Evolutionary conservation across 768 basidiomycete genomes (phyloP).

Genomic region (Cystobasidium tubakii): DNA sequence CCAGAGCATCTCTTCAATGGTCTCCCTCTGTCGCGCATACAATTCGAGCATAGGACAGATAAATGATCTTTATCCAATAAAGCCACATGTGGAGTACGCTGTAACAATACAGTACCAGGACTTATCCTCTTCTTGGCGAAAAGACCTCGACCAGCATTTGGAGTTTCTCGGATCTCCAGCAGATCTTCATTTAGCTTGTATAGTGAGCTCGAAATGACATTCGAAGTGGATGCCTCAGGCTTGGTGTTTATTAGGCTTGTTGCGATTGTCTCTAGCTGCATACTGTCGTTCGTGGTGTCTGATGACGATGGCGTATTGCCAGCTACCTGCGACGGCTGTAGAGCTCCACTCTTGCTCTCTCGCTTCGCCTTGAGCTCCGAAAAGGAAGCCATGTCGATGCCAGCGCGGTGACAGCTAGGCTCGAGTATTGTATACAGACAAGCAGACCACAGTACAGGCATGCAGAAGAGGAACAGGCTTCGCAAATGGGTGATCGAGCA

Average conservation of each 20-base stretch:
- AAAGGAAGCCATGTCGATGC: background rate
- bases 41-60: slow-evolving; percentile 14
- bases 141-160: slow-evolving; percentile 18
- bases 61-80: slow-evolving; percentile 36
- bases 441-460: no score
- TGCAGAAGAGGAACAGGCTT: background rate
- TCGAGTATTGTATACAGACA: no score
- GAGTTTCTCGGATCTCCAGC: slow-evolving; percentile 21
- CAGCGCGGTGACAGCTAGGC: background rate
- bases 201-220: background rate
- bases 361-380: background rate
- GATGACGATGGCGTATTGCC: background rate
- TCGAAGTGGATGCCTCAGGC: background rate
- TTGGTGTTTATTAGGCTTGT: background rate
- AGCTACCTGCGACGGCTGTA: background rate
- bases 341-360: background rate
- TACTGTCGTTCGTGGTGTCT: background rate
- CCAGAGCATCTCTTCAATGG: slow-evolving; percentile 60
- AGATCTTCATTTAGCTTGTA: slow-evolving; percentile 2
- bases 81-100: slow-evolving; percentile 10
- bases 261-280: background rate
- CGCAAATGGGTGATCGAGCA: background rate
- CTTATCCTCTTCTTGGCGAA: slow-evolving; percentile 25
- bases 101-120: slow-evolving; percentile 29
- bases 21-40: slow-evolving; percentile 44